Evolutionary conservation across 2,329 filamentous ascomycete species (phyloP).

Genomic region (Botrytis deweyae): DNA sequence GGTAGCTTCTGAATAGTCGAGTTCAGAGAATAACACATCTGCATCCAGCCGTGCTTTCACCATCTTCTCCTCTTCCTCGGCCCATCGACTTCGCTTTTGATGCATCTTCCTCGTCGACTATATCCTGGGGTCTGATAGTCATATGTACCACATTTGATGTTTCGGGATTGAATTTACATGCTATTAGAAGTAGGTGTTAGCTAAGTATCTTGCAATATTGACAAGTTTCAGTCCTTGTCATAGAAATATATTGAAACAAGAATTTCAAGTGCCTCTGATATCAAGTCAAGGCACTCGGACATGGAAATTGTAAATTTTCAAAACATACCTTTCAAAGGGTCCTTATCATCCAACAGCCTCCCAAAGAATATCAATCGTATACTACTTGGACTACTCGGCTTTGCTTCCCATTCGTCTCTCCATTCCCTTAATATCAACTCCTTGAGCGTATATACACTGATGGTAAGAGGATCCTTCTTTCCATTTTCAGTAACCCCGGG

Average conservation of each 20-base stretch:
- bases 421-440: conserved; percentile 92
- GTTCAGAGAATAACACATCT: conserved; percentile 63
- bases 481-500: conserved; percentile 62
- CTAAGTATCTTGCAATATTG: not conserved
- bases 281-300: not conserved
- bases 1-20: not conserved
- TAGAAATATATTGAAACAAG: not conserved
- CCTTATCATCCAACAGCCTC: conserved; percentile 86
- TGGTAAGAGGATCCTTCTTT: conserved; percentile 75
- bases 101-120: conserved; percentile 66
- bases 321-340: conserved; percentile 72
- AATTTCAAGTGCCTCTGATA: not conserved
- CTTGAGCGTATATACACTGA: conserved; percentile 92
- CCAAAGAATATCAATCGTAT: conserved; percentile 93
- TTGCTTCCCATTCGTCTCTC: conserved; percentile 86
- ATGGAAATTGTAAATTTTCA: not conserved
- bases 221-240: not conserved
- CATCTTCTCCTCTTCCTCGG: conserved; percentile 53
- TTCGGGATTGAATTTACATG: conserved; percentile 74
- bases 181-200: conserved; percentile 45
- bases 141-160: conserved; percentile 88
- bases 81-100: conserved; percentile 36
- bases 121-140: conserved; percentile 84
- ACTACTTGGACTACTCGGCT: conserved; percentile 80
- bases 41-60: conserved; percentile 58